These are phyloP conservation scores for Aspergillus carbonarius DNA, from an alignment of 2,329 filamentous ascomycete species.

Conservation along the genomic window DNA sequence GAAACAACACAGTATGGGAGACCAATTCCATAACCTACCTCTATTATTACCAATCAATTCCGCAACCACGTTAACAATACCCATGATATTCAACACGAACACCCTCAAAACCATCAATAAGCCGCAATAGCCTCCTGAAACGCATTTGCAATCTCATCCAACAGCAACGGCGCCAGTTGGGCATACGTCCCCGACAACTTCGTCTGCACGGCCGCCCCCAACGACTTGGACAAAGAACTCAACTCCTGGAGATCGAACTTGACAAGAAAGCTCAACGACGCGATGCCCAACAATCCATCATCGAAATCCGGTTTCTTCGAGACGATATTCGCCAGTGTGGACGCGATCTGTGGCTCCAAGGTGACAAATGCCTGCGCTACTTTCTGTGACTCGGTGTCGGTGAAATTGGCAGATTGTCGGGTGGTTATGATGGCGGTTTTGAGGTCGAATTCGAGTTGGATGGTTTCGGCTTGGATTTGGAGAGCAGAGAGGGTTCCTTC, in stretches of 20 bases:
- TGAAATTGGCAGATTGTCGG: slow-evolving; percentile 17
- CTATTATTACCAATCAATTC: too few species aligned
- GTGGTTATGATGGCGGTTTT: slow-evolving; percentile 10
- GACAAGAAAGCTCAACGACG: slow-evolving; percentile 18
- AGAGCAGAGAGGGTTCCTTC: slow-evolving; percentile 15
- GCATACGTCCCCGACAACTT: slow-evolving; percentile 18
- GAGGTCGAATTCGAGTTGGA: slow-evolving; percentile 12
- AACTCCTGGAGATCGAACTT: slow-evolving; percentile 16
- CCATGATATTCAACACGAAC: too few species aligned
- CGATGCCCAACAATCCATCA: slow-evolving; percentile 17
- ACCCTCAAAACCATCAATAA: too few species aligned
- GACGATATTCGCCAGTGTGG: slow-evolving; percentile 19
- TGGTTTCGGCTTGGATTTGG: slow-evolving; percentile 17
- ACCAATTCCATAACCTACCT: too few species aligned
- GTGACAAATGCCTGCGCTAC: slow-evolving; percentile 17
- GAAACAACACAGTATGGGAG: too few species aligned
- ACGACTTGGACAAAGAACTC: slow-evolving; percentile 11
- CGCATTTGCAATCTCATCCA: slow-evolving; percentile 14
- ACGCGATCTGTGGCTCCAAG: slow-evolving; percentile 19
- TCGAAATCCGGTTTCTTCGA: slow-evolving; percentile 19
- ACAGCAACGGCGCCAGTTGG: slow-evolving; percentile 15
- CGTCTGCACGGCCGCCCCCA: slow-evolving; percentile 15
- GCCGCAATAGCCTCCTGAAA: slow-evolving; percentile 18
- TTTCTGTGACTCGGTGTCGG: slow-evolving; percentile 12
- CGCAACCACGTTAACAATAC: too few species aligned